Evolutionary conservation across 2,329 filamentous ascomycete genomes (phyloP).

Genomic region (Neonectria neomacrospora): DNA sequence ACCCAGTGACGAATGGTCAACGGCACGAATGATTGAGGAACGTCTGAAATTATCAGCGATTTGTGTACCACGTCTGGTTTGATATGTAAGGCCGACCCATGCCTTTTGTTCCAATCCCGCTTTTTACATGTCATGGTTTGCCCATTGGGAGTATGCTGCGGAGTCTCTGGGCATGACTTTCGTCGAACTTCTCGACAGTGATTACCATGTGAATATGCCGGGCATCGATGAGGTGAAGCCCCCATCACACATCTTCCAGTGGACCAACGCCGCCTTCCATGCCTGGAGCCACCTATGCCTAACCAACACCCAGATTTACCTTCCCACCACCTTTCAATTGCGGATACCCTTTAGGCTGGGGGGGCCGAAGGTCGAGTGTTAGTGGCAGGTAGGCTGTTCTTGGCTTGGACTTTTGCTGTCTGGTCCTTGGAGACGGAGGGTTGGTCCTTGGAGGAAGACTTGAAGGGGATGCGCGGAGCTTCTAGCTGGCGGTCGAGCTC

Average conservation of each 20-base stretch:
- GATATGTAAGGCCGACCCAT: not conserved
- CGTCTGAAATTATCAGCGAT: not conserved
- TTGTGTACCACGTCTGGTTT: not conserved
- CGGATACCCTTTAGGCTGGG: not conserved
- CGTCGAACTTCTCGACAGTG: no score
- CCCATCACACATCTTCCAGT: no score
- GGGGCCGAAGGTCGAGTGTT: slow-evolving; percentile 3
- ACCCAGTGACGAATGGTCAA: not conserved
- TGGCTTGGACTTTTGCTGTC: slow-evolving; percentile 10
- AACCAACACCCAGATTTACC: no score
- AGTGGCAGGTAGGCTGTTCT: slow-evolving; percentile 6
- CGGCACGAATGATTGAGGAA: not conserved
- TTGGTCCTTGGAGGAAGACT: slow-evolving; percentile 6
- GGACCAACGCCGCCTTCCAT: no score
- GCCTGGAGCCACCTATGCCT: no score
- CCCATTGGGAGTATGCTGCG: no score
- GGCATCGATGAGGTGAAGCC: no score
- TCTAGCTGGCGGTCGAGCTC: slow-evolving; percentile 26
- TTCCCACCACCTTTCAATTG: not conserved
- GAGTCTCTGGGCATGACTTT: no score
- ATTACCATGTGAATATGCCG: no score
- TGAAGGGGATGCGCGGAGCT: slow-evolving; percentile 22
- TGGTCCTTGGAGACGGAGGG: slow-evolving; percentile 2
- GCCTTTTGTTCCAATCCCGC: no score
- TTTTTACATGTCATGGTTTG: no score